Evolutionary conservation across 345 rosid genomes (phyloP), one percentile per base, ranked within the genome.

Genomic region (Eucalyptus sp.): DNA sequence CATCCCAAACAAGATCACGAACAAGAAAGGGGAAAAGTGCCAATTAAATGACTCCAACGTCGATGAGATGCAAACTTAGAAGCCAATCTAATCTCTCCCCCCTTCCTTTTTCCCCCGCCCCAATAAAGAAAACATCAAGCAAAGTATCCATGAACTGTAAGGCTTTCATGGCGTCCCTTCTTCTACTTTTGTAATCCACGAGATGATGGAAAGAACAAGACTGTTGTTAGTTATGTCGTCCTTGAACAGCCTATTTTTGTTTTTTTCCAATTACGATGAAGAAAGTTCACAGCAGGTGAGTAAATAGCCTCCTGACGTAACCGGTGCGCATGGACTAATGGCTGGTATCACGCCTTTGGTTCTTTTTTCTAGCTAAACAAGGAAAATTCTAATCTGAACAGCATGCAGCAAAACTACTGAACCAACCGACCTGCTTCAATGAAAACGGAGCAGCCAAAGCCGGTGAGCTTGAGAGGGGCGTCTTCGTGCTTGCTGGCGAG

Each of bases 381-480:
- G 33, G 56, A 49, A 49, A 13, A 4, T 66, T 66, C 76, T 15
- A 15, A 15, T 66, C 76, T 37, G 31, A 66, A 66, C 41, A 15
- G 62, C 48, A 54, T 43, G 51, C 31, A 62, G 50, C n/a, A 43
- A 31, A 31, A 41, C 25, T 51, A 29, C 16, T 86, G 86, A 66
- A 66, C 10, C 14, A 46, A 86, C 90, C 85, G 48, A 96, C 99
- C 99, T 91, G 92, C 92, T 90, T 97, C 99, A 20, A 97, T 96
- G 95, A 95, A 97, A 87, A 97, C 96, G 86, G 99, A 96, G 92
- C 95, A 95, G 31, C 98, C 98, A 92, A 97, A 97, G 90, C 96
- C 99, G 3, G 94, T 96, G 24, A 97, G 98, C 92, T 97, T 97
- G 27, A 97, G 88, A 2, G 92, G 92, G 79, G 98, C 93, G n/a